Base-by-base conservation (phyloP, 2,329 filamentous ascomycete species). In the Graphilbum sp. region DNA sequence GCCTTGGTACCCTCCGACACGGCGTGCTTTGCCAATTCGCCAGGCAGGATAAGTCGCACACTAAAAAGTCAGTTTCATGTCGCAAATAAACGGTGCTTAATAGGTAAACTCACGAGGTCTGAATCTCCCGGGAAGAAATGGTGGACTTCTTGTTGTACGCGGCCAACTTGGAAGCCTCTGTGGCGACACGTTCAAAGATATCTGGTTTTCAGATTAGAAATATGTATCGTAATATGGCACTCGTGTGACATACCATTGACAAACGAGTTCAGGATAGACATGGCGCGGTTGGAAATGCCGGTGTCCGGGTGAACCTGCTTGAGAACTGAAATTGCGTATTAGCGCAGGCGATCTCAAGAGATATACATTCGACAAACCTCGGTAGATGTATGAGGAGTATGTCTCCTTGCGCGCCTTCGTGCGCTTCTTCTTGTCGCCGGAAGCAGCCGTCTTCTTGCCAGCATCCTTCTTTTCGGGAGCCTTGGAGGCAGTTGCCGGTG, bases 131-230 rank as follows among this genome's bases (percentile, higher is more conserved):
- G 51, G 90, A 96, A 39, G 88, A 96, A 67, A 98, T 98, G 61
- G 90, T 98, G 37, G 88, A 96, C 76, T 98, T 98, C 82, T 96
- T 98, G 81, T 98, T 98, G 75, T 98, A 98, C 47, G 90, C 90
- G 52, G 90, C 90, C 45, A 98, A 80, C 80, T 98, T 98, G 61
- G 85, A 94, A 37, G 90, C 90, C 68, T 98, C 90, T 43, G 90
- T 95, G 49, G 90, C 90, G 52, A 98, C 88, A 54, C 90, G 87
- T 79, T 98, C 90, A 63, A 98, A 98, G 62, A 98, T 98, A 57
- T 98, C 86, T 90, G 45, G n/a, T 21, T 30, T 39, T 4, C 30
- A 24, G 6, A 11, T 24, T 24, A 24, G 21, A 24, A 6, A 48
- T n/a, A 52, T 42, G 57, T 50, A 44, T 47, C 41, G 10, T 12